Base-by-base conservation (phyloP, 2,329 filamentous ascomycete species). In the Emydomyces testavorans region DNA sequence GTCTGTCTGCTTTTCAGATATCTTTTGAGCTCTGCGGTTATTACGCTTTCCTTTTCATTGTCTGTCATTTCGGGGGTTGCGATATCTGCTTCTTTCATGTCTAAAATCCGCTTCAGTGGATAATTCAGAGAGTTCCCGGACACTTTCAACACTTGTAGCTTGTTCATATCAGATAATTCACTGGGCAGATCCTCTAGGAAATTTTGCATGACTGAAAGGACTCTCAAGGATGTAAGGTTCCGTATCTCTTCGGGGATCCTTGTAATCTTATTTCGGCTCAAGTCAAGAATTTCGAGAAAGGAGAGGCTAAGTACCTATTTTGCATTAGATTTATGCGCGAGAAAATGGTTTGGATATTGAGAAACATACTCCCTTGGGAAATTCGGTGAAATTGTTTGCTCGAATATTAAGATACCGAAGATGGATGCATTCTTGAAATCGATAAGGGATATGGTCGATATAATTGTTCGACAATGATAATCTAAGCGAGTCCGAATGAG, bases 281-380 rank as follows among this genome's bases (percentile, higher is more conserved):
- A 75, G 67, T 96, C 90, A 52, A 96, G 77, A 50, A 95, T 94
- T 67, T 96, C 89, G 48, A 96, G 77, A 28, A 87, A 84, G 45
- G 79, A 82, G 52, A 96, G 75, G 64, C 88, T 81, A 62, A 90
- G 89, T 50, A 96, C 78, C 88, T 94, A 61, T 18, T 54, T 54
- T 43, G 58, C 4, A 48, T 37, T 58, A 48, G 36, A 26, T 3
- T 1, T 5, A 21, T 34, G 26, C n/a, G 3, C n/a, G 32, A 11
- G 4, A 39, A 23, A 31, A n/a, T 5, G 16, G 11, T n/a, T n/a
- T n/a, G 2, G 29, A 29, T 52, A 26, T 29, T 45, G 46, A 44
- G 20, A 45, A 43, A 70, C 78, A 53, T 71, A 83, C 79, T 54
- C 74, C 74, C 58, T 73, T 72, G 38, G 80, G 80, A 56, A 85